phyloP scores from a whole-genome alignment of 441 rosid genomes.

The Pelargonium myrrhifolium region DNA sequence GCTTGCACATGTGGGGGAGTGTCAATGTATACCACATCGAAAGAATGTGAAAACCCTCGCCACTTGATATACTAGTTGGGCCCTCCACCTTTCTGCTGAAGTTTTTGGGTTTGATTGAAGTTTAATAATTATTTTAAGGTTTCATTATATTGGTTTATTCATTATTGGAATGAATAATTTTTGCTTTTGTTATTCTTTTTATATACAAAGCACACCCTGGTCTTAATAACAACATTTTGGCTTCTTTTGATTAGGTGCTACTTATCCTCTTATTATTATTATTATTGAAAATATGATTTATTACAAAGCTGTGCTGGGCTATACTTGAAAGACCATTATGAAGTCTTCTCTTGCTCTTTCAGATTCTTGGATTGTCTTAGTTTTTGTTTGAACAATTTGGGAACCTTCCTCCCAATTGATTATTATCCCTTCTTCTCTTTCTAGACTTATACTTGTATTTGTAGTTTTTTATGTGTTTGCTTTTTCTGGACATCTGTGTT shows the following conservation, averaged over 20 bases:
- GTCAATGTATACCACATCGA: too few species aligned
- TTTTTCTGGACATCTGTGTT: not conserved
- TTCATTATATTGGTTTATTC: not conserved
- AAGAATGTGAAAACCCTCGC: too few species aligned
- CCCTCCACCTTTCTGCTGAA: too few species aligned
- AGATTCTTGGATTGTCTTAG: not conserved
- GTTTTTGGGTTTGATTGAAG: too few species aligned
- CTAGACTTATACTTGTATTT: too few species aligned
- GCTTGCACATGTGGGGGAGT: too few species aligned
- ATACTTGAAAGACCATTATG: not conserved
- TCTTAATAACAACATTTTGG: not conserved
- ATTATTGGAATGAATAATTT: not conserved
- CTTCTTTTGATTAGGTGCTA: not conserved
- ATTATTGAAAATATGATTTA: not conserved
- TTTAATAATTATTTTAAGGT: not conserved
- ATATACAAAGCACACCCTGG: not conserved
- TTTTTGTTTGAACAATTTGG: not conserved
- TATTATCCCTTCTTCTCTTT: slow-evolving; percentile 12
- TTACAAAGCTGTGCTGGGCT: too few species aligned
- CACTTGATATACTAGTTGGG: too few species aligned
- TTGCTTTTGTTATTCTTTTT: not conserved
- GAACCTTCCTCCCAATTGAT: not conserved
- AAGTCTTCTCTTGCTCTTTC: too few species aligned
- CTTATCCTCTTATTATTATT: not conserved
- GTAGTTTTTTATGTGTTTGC: too few species aligned